Evolutionary conservation across 2,329 filamentous ascomycete species (phyloP), one percentile per base, ranked within the genome.

Genomic region (Pseudogymnoascus destructans): DNA sequence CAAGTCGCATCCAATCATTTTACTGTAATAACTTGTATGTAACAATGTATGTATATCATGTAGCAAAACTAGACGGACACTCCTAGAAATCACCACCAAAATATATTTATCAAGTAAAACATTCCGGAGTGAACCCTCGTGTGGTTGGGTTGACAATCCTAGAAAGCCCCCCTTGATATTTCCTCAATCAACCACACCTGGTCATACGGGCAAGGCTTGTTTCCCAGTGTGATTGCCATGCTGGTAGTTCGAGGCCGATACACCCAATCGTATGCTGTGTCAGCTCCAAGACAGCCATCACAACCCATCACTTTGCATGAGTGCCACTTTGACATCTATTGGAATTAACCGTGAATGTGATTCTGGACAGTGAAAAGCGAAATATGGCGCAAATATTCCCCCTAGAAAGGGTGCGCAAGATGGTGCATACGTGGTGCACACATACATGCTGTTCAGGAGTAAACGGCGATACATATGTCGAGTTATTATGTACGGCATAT

Each of bases 31-130:
- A 25, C 40, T 49, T 49, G 40, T 49, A 27, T 49, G 27, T 49
- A 49, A 49, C 21, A 49, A 49, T 27, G 40, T 49, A 49, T 49
- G 40, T 49, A 49, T 49, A 49, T 49, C 40, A 49, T 49, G 40
- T 49, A 49, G 40, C 40, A 49, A 25, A 25, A 49, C 40, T 49
- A 49, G 40, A 49, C 40, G 40, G 40, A 49, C 40, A 49, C 40
- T 49, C 40, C 40, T 49, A 49, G 40, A 49, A 49, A 49, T 49
- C 40, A 49, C 40, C 40, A 49, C 40, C 40, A 49, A 40, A 49
- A 46, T 49, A 49, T 25, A 49, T 25, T 49, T 49, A 49, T 49
- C 21, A 25, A 27, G 40, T 25, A 49, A 49, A 49, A 49, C 40
- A 13, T 46, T 49, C 7, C 21, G 10, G 21, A 49, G 9, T 49